Conservation (phyloP, 2,329 filamentous ascomycete species). For the Calonectria multiphialidica region DNA sequence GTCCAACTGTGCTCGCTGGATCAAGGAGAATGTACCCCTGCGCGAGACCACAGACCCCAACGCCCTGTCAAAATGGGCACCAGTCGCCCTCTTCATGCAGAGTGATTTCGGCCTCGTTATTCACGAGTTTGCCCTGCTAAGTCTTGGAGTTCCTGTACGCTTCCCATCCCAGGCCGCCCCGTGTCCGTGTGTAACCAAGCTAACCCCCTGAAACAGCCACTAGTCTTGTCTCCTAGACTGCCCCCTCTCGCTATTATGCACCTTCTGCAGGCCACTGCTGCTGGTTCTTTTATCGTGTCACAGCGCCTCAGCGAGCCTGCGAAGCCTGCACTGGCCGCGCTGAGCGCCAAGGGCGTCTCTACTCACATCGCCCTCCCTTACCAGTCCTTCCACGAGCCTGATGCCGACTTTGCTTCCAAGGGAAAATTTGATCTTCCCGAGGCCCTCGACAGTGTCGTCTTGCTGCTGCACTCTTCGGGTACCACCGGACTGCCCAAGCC, state of each 20-base stretch:
- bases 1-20: constrained; percentile 32
- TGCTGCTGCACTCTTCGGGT: constrained; percentile 50
- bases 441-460: constrained; percentile 36
- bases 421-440: constrained; percentile 27
- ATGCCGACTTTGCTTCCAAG: constrained; percentile 24
- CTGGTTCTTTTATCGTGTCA: constrained; percentile 33
- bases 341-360: constrained; percentile 31
- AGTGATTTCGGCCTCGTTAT: constrained; percentile 45
- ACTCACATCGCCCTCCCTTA: constrained; percentile 27
- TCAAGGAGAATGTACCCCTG: constrained; percentile 26
- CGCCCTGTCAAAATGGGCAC: constrained; percentile 24
- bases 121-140: constrained; percentile 40
- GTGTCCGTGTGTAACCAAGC: not conserved
- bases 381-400: constrained; percentile 22
- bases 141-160: constrained; percentile 39
- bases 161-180: not conserved
- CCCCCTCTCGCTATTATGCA: constrained; percentile 33
- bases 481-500: constrained; percentile 52
- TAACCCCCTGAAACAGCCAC: constrained; percentile 20
- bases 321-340: constrained; percentile 25
- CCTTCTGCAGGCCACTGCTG: constrained; percentile 25
- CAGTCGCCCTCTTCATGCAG: constrained; percentile 45
- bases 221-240: constrained; percentile 34
- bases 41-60: constrained; percentile 5
- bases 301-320: constrained; percentile 29